Evolutionary conservation across 176 grass and related monocot genomes (phyloP), one percentile per base, ranked within the genome.

Genomic region (Ananas comosus): DNA sequence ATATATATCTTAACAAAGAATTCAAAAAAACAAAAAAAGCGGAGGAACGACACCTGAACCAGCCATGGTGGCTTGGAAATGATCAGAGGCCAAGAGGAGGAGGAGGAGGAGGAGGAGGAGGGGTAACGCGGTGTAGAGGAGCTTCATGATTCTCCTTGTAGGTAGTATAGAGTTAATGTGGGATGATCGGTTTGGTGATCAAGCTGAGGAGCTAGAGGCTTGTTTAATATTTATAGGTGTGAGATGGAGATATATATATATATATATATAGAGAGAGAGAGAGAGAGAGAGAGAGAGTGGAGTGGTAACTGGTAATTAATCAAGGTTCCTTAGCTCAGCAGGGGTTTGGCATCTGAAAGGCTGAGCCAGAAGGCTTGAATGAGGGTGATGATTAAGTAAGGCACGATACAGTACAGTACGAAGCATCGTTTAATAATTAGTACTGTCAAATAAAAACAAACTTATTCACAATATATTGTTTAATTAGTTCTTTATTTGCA

Each of bases 61-160:
- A 13, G 81, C 88, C 72, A 80, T 81, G 86, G 81, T 67, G 82
- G 81, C 24, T 1, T 69, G 74, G 64, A 83, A 53, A 42, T 42
- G 33, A 42, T 42, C 5, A 54, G 16, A 48, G n/a, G 74, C 50
- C 1, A 81, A 70, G 48, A 65, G 5, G 22, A 78, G 51, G 58
- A 96, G 4, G 17, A 91, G 48, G 70, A n/a, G n/a, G 22, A 96
- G 48, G 65, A 84, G 7, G 68, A 91, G 50, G 19, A 90, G 49
- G 49, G 87, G 72, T 27, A 80, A 11, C 57, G 72, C 57, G 42
- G 72, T 33, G 64, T 24, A 50, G 61, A 50, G 64, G 49, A 69
- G 64, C 75, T 79, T 91, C 88, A 97, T 92, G 11, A 42, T 64
- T 52, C 67, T 68, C 3, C 25, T 27, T 27, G 25, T 27, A 27